These are phyloP conservation scores for Aspergillus steynii DNA, from an alignment of 495 filamentous ascomycete genomes.

Conservation along the genomic window DNA sequence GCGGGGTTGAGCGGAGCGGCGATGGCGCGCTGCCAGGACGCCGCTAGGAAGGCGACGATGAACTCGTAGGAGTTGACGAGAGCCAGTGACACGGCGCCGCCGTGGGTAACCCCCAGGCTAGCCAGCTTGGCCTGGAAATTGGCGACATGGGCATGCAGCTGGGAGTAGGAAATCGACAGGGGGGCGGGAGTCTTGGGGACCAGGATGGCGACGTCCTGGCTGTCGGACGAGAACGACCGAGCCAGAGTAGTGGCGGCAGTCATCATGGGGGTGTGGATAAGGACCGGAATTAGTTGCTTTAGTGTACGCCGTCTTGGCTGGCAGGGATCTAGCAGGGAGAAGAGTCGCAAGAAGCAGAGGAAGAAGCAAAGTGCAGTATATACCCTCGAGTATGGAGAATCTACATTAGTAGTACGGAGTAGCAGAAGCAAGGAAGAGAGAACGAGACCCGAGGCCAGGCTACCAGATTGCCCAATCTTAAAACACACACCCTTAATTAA, in stretches of 20 bases:
- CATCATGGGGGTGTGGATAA: slow-evolving; percentile 4
- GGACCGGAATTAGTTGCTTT: background rate
- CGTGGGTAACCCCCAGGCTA: slow-evolving; percentile 61
- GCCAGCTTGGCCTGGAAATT: slow-evolving; percentile 73
- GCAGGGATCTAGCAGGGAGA: slow-evolving; percentile 8
- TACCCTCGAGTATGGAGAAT: background rate
- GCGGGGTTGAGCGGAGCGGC: slow-evolving; percentile 80
- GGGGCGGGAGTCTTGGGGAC: slow-evolving; percentile 60
- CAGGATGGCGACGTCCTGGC: slow-evolving; percentile 59
- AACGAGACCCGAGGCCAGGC: background rate
- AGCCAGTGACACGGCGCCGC: slow-evolving; percentile 71
- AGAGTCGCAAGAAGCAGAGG: no score
- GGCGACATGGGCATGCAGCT: slow-evolving; percentile 60
- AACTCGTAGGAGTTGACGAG: slow-evolving; percentile 80
- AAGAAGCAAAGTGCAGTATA: background rate
- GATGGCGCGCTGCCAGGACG: slow-evolving; percentile 73
- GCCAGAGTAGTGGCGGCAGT: slow-evolving; percentile 46
- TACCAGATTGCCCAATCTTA: background rate
- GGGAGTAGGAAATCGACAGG: slow-evolving; percentile 61
- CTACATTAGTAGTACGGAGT: background rate
- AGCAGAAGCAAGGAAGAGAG: background rate
- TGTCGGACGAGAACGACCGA: slow-evolving; percentile 42
- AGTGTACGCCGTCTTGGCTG: slow-evolving; percentile 13
- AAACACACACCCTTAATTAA: background rate
- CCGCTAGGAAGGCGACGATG: slow-evolving; percentile 76